Conservation (phyloP, 192 early-diverging fungal species). For the Coemansia sp. region DNA sequence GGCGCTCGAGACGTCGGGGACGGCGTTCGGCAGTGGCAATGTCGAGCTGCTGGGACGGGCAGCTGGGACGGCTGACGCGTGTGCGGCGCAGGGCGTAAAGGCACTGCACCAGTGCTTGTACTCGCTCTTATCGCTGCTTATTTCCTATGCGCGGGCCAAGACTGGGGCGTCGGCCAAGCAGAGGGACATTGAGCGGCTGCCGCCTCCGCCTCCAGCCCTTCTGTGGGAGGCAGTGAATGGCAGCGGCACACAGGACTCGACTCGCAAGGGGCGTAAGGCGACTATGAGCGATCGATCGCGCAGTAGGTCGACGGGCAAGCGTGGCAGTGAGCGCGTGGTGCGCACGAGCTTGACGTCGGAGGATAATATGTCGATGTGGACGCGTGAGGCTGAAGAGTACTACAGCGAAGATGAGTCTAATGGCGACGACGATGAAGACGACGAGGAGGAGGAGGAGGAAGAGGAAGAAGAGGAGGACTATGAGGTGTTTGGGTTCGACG, state of each 20-base stretch:
- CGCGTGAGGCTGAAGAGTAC: conserved; percentile 6
- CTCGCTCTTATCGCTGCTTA: conserved; percentile 19
- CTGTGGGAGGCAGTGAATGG: conserved; percentile 4
- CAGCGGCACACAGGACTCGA: not conserved
- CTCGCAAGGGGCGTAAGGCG: not conserved
- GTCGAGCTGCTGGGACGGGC: not conserved
- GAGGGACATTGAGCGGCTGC: conserved; percentile 37
- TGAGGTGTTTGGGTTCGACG: conserved; percentile 17
- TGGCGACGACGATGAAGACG: not conserved
- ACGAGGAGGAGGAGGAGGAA: not conserved
- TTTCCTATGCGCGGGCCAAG: conserved; percentile 23
- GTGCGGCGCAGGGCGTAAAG: conserved; percentile 25
- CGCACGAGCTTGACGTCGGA: conserved; percentile 27
- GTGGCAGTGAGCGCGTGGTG: conserved; percentile 2
- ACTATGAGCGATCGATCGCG: not conserved
- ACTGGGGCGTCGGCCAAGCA: not conserved
- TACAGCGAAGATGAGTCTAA: not conserved
- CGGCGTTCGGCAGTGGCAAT: conserved; percentile 8
- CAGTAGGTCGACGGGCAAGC: not conserved
- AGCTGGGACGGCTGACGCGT: conserved; percentile 16
- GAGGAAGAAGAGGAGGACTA: conserved; percentile 17
- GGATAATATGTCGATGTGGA: conserved; percentile 14
- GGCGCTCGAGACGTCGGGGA: conserved; percentile 12
- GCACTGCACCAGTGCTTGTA: conserved; percentile 44
- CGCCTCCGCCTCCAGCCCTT: conserved; percentile 30